These are phyloP conservation scores for Pseudocercospora fijiensis DNA, from an alignment of 2,329 filamentous ascomycete species.

Conservation along the genomic window DNA sequence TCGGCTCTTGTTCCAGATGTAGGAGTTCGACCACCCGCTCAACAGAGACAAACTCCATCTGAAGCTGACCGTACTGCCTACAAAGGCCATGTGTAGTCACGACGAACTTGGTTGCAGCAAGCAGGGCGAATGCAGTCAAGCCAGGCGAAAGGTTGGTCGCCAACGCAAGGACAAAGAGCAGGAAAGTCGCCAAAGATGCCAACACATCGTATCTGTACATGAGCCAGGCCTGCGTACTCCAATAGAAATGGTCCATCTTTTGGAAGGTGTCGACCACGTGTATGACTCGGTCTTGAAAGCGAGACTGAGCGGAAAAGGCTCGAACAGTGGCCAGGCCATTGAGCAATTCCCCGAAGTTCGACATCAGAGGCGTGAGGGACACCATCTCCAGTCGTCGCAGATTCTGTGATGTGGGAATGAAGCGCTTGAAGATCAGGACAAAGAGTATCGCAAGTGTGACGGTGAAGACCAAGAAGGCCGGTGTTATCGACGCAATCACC, in stretches of 20 bases:
- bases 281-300: conserved; percentile 79
- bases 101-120: conserved; percentile 69
- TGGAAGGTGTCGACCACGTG: conserved; percentile 83
- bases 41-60: conserved; percentile 89
- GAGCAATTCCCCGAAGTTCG: conserved; percentile 85
- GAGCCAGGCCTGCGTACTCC: conserved; percentile 81
- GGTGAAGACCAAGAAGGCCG: conserved; percentile 72
- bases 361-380: conserved; percentile 82
- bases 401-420: conserved; percentile 79
- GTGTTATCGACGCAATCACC: conserved; percentile 78
- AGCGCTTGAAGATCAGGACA: conserved; percentile 70
- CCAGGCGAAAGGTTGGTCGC: conserved; percentile 73
- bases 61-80: conserved; percentile 75
- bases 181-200: conserved; percentile 70
- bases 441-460: conserved; percentile 66
- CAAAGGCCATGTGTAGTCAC: conserved; percentile 71
- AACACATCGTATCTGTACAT: conserved; percentile 73
- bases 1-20: conserved; percentile 71
- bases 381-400: conserved; percentile 85
- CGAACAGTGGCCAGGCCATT: conserved; percentile 84
- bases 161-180: conserved; percentile 71
- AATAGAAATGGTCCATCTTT: conserved; percentile 95
- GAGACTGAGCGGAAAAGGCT: conserved; percentile 73
- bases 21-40: conserved; percentile 82
- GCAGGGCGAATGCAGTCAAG: conserved; percentile 78